Evolutionary conservation across 2,329 filamentous ascomycete genomes (phyloP).

Genomic region (Apiospora rasikravindrae): DNA sequence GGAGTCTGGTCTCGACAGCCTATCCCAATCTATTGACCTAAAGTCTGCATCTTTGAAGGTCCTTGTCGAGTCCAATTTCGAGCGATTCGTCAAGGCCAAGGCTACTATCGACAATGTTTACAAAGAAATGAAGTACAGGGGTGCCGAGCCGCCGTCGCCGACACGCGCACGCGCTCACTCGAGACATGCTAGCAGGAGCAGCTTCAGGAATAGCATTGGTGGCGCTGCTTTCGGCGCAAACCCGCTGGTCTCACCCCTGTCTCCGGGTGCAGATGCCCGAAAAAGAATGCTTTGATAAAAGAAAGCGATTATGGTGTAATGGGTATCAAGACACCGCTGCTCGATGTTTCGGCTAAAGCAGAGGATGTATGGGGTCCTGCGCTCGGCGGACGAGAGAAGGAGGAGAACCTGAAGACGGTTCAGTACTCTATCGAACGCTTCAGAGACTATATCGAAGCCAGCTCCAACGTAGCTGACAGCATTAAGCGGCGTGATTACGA

Average conservation of each 20-base stretch:
- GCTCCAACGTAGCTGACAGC: slow-evolving; percentile 76
- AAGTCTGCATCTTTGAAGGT: slow-evolving; percentile 97
- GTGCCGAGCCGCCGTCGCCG: slow-evolving; percentile 55
- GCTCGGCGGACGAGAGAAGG: slow-evolving; percentile 86
- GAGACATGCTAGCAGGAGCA: slow-evolving; percentile 70
- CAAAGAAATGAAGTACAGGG: slow-evolving; percentile 88
- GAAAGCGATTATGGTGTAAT: slow-evolving; percentile 90
- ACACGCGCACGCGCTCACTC: slow-evolving; percentile 58
- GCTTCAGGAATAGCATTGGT: slow-evolving; percentile 61
- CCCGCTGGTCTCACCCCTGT: slow-evolving; percentile 44
- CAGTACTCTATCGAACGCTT: slow-evolving; percentile 78
- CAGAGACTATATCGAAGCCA: slow-evolving; percentile 82
- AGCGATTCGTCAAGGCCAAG: slow-evolving; percentile 96
- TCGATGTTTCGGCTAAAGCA: slow-evolving; percentile 91
- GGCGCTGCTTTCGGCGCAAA: slow-evolving; percentile 45
- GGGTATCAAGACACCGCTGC: slow-evolving; percentile 85
- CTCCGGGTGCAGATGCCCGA: slow-evolving; percentile 60
- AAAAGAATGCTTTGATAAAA: slow-evolving; percentile 90
- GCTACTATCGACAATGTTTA: slow-evolving; percentile 99
- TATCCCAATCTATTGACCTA: slow-evolving; percentile 93
- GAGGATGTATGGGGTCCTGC: slow-evolving; percentile 98
- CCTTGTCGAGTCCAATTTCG: slow-evolving; percentile 96
- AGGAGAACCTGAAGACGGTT: slow-evolving; percentile 82
- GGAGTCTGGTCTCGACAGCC: slow-evolving; percentile 79
- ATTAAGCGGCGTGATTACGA: slow-evolving; percentile 94